Conservation (phyloP, 179 eudicot genomes). For the Gypsophila paniculata region DNA sequence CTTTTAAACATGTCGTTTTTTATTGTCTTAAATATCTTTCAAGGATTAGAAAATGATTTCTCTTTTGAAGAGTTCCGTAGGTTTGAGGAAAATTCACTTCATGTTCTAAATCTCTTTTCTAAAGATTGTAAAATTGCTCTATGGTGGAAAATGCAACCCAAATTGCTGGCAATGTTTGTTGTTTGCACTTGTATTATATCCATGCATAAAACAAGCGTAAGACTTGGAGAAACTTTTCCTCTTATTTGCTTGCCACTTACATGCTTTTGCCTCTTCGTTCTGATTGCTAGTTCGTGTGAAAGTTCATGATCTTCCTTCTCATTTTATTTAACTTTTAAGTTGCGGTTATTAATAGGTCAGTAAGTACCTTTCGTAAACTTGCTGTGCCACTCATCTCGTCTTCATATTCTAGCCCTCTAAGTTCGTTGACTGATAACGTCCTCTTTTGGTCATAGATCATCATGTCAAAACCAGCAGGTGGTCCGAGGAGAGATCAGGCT, state of each 20-base stretch:
- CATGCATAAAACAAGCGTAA: background rate
- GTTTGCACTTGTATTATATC: background rate
- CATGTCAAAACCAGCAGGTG: slow-evolving; percentile 96
- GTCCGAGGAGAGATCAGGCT: slow-evolving; percentile 64
- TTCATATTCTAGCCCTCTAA: background rate
- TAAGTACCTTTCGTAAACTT: background rate
- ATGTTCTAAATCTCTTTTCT: background rate
- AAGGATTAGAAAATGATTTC: no score
- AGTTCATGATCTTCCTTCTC: no score
- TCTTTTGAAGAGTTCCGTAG: no score
- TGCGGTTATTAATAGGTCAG: background rate
- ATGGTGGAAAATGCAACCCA: background rate
- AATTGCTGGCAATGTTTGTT: background rate
- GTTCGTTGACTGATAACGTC: background rate
- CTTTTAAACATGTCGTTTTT: no score
- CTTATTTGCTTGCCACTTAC: background rate
- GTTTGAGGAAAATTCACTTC: no score
- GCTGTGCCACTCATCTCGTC: background rate
- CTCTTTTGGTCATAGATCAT: slow-evolving; percentile 51
- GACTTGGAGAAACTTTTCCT: background rate
- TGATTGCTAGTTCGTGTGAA: no score
- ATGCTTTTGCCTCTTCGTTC: no score
- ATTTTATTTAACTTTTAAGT: no score
- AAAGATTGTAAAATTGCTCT: background rate
- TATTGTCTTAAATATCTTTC: no score